Base-by-base conservation (phyloP, 2,329 filamentous ascomycete species). In the Ophiocordyceps camponoti-saundersi region DNA sequence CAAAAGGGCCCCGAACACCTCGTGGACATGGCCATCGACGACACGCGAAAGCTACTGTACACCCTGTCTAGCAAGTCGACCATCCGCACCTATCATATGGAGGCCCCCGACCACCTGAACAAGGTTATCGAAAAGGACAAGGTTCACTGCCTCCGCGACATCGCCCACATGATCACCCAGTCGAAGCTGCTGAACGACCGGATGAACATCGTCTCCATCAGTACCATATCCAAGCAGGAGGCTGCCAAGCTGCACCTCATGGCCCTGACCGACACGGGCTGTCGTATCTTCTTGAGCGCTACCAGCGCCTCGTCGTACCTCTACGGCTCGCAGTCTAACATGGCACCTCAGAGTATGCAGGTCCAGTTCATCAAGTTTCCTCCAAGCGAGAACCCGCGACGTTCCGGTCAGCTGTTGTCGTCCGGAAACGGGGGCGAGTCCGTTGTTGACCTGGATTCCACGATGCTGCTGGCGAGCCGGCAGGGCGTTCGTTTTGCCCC, bases 311-410 rank as follows among this genome's bases (percentile, higher is more conserved):
- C 79, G 2, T 83, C 72, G 0, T 80, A 82, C 65, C 75, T 72
- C 60, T 70, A 77, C 29, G 73, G 72, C 15, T 74, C 75, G 21
- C 71, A 75, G 20, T 72, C 76, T 8, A 80, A 72, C 49, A 62
- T 71, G 48, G 80, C 85, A 0, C 89, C 92, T 1, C 89, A 85
- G 55, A 95, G 87, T 64, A 95, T 98, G 87, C 89, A 95, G 62
- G 80, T 95, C n/a, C 84, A 93, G 55, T 92, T 94, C 58, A 86
- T 98, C 63, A 93, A 92, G 59, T 94, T 95, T 49, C 92, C 93
- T 1, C 92, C 92, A 47, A 62, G 59, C 50, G 51, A 57, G 20
- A 53, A 46, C 20, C 39, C 60, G 48, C 53, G 58, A 49, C 55
- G 60, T 47, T 51, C 61, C 18, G 55, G 52, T 5, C 62, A 61